Percentiles rank a stretch among this genome's conserved stretches.
phyloP scores from a whole-genome alignment of 352 stramenopile genomes.

The Globisporangium spiculum region DNA sequence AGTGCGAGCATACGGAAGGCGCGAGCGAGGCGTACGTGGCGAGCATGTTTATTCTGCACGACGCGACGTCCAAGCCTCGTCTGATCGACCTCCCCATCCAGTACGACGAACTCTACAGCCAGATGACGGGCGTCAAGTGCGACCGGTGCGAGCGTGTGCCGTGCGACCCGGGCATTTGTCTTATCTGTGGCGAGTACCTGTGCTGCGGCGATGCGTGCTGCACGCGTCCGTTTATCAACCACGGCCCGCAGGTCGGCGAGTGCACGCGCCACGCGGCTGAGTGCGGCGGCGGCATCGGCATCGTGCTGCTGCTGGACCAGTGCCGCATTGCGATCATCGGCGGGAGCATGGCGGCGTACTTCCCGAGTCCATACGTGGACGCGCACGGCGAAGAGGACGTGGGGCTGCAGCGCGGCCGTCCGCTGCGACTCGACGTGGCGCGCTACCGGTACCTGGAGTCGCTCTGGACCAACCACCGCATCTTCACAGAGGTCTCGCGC shows the following conservation, averaged over 20 bases:
- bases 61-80: constrained; percentile 47
- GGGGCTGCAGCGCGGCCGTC: constrained; percentile 71
- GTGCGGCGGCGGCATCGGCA: constrained; percentile 80
- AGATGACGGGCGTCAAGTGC: constrained; percentile 66
- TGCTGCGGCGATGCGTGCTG: constrained; percentile 86
- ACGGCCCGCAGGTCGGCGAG: constrained; percentile 76
- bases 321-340: constrained; percentile 81
- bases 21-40: constrained; percentile 83
- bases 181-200: constrained; percentile 82
- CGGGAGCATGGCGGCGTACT: constrained; percentile 84
- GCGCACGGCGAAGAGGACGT: constrained; percentile 84
- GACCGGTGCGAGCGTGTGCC: constrained; percentile 63
- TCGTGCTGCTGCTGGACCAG: constrained; percentile 82
- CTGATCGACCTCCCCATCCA: constrained; percentile 81
- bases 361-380: constrained; percentile 84
- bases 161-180: constrained; percentile 71
- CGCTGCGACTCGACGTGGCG: constrained; percentile 69
- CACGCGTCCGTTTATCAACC: constrained; percentile 68
- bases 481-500: constrained; percentile 83
- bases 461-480: constrained; percentile 80
- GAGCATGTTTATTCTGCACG: constrained; percentile 87
- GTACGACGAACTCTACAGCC: constrained; percentile 85
- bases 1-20: constrained; percentile 84
- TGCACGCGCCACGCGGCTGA: constrained; percentile 83
- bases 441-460: constrained; percentile 77